A percentile compares a stretch with the other conserved stretches of the same genome.
These are phyloP conservation scores for Boletus patriciae DNA, from an alignment of 768 basidiomycete genomes.

Conservation along the genomic window DNA sequence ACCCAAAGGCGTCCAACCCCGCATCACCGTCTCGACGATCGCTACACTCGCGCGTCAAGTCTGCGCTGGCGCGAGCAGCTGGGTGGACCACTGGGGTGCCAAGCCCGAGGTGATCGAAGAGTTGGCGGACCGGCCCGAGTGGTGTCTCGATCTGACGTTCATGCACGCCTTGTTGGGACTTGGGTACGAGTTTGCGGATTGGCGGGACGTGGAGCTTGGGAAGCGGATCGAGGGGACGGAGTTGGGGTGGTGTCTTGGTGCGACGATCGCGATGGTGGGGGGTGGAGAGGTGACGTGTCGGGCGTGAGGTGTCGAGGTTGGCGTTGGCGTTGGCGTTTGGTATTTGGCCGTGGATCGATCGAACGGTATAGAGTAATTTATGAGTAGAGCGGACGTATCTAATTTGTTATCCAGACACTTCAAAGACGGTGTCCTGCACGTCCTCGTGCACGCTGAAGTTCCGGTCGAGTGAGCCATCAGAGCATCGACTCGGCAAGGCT, in stretches of 20 bases:
- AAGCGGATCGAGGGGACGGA: slow-evolving; percentile 90
- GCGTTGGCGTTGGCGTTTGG: too few relatives aligned
- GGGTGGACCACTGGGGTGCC: slow-evolving; percentile 52
- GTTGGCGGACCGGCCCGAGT: slow-evolving; percentile 82
- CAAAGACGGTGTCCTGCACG: not conserved
- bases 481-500: too few relatives aligned
- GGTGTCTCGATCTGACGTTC: slow-evolving; percentile 94
- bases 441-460: too few relatives aligned
- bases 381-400: not conserved
- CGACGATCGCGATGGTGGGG: slow-evolving; percentile 72
- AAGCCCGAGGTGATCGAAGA: slow-evolving; percentile 58
- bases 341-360: too few relatives aligned
- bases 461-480: too few relatives aligned
- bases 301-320: slow-evolving; percentile 17
- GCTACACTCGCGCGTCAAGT: slow-evolving; percentile 65
- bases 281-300: slow-evolving; percentile 59
- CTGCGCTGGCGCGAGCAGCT: slow-evolving; percentile 65
- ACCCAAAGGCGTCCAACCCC: slow-evolving; percentile 24
- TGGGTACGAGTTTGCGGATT: slow-evolving; percentile 85
- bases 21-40: slow-evolving; percentile 56
- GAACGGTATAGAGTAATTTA: not conserved
- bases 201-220: slow-evolving; percentile 69
- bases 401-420: not conserved
- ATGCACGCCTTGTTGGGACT: slow-evolving; percentile 85
- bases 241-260: slow-evolving; percentile 91